A percentile compares a stretch with the other conserved stretches of the same genome.
phyloP scores from a whole-genome alignment of 2,329 filamentous ascomycete species.

The Cordyceps cateniannulata region DNA sequence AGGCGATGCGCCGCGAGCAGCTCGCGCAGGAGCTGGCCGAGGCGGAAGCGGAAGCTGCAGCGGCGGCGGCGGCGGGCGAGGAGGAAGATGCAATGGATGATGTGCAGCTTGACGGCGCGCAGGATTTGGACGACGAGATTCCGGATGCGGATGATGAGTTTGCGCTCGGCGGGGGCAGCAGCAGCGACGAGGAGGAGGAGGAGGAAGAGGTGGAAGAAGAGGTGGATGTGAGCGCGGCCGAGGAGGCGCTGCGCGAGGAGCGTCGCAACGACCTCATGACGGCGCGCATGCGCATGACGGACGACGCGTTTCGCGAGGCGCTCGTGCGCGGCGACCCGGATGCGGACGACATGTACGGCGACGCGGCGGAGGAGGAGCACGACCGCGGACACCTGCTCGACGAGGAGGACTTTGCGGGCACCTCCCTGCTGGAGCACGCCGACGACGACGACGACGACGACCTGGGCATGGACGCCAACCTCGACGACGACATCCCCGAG shows the following conservation, averaged over 20 bases:
- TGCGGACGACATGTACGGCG: constrained; percentile 43
- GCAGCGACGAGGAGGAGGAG: constrained; percentile 34
- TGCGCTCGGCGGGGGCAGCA: constrained; percentile 41
- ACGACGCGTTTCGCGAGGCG: constrained; percentile 57
- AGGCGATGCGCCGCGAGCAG: constrained; percentile 64
- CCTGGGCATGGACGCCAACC: constrained; percentile 47
- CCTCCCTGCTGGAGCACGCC: constrained; percentile 26
- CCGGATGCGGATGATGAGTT: constrained; percentile 58
- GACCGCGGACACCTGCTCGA: constrained; percentile 53
- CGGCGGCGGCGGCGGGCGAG: constrained; percentile 31
- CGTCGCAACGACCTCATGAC: constrained; percentile 43
- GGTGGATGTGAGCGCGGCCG: constrained; percentile 24
- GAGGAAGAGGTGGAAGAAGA: constrained; percentile 36
- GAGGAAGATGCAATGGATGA: constrained; percentile 38
- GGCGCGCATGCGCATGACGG: constrained; percentile 46
- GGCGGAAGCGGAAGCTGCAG: constrained; percentile 50
- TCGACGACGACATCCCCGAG: constrained; percentile 66
- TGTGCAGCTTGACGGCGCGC: constrained; percentile 47
- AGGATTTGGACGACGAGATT: constrained; percentile 67
- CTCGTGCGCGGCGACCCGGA: constrained; percentile 45
- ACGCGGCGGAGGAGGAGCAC: constrained; percentile 39
- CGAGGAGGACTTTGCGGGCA: constrained; percentile 51
- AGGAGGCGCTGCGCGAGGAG: constrained; percentile 35
- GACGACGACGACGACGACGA: constrained; percentile 20
- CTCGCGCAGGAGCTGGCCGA: constrained; percentile 69